Conservation (phyloP, 2,329 filamentous ascomycete genomes). For the Fusarium siculi region DNA sequence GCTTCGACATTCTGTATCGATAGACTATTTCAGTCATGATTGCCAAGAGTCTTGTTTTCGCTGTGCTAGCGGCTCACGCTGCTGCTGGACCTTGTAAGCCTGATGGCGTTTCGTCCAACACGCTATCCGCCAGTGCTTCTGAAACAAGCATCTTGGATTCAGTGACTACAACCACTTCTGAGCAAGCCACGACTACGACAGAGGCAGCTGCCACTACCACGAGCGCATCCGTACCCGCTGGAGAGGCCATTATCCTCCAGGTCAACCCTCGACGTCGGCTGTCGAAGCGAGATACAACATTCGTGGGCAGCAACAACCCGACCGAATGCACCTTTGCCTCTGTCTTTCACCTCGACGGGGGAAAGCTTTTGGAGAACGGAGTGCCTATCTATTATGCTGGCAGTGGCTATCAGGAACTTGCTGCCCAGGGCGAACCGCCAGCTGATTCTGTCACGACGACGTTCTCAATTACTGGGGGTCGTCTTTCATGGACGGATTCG, state of each 20-base stretch:
- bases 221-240: not conserved
- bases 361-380: not conserved
- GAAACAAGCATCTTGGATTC: not conserved
- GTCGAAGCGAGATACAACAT: not conserved
- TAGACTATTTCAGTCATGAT: not conserved
- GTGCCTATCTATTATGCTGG: not conserved
- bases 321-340: not conserved
- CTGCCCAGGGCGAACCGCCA: not conserved
- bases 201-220: not conserved
- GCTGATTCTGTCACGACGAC: not conserved
- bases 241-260: not conserved
- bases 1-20: not conserved
- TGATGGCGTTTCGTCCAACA: not conserved
- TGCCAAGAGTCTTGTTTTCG: not conserved
- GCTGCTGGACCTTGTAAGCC: constrained; percentile 5
- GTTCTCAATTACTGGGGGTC: not conserved
- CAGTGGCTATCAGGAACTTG: not conserved
- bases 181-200: not conserved
- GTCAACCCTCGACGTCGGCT: not conserved
- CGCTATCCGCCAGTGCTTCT: not conserved
- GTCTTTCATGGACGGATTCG: not conserved
- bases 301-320: not conserved
- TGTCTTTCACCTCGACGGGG: not conserved
- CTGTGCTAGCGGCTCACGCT: not conserved
- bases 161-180: not conserved